A percentile compares a stretch with the other conserved stretches of the same genome.
These are phyloP conservation scores for Penicillium sp. DNA, from an alignment of 2,329 filamentous ascomycete genomes.

Conservation along the genomic window DNA sequence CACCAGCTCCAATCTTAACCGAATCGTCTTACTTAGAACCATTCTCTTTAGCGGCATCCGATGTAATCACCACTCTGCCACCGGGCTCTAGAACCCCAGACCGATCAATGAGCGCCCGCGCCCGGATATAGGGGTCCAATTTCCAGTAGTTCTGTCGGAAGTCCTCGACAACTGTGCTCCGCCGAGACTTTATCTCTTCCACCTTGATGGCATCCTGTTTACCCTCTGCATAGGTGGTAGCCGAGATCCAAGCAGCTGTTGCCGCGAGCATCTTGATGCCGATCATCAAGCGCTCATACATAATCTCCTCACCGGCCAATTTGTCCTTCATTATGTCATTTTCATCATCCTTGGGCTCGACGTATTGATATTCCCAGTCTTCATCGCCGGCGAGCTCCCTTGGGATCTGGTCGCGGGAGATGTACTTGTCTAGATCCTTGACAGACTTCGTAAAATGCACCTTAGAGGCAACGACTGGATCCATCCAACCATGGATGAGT, in stretches of 20 bases:
- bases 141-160: slow-evolving; percentile 80
- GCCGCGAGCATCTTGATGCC: slow-evolving; percentile 72
- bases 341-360: slow-evolving; percentile 76
- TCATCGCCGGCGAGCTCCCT: slow-evolving; percentile 84
- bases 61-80: slow-evolving; percentile 57
- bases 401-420: slow-evolving; percentile 69
- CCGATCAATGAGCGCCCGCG: slow-evolving; percentile 79
- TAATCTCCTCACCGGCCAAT: slow-evolving; percentile 60
- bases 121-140: slow-evolving; percentile 81
- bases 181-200: slow-evolving; percentile 35
- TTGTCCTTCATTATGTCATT: slow-evolving; percentile 73
- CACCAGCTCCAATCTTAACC: neutral
- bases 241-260: slow-evolving; percentile 73
- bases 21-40: neutral
- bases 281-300: slow-evolving; percentile 64
- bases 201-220: slow-evolving; percentile 25
- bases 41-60: neutral
- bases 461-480: slow-evolving; percentile 91
- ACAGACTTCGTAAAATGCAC: slow-evolving; percentile 84
- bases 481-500: slow-evolving; percentile 90
- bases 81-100: slow-evolving; percentile 68
- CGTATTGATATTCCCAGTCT: slow-evolving; percentile 78
- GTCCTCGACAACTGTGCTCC: slow-evolving; percentile 65
- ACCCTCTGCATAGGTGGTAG: slow-evolving; percentile 51
- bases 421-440: slow-evolving; percentile 75